Evolutionary conservation across 768 basidiomycete genomes (phyloP).

Genomic region (Leccinum rimulosum): DNA sequence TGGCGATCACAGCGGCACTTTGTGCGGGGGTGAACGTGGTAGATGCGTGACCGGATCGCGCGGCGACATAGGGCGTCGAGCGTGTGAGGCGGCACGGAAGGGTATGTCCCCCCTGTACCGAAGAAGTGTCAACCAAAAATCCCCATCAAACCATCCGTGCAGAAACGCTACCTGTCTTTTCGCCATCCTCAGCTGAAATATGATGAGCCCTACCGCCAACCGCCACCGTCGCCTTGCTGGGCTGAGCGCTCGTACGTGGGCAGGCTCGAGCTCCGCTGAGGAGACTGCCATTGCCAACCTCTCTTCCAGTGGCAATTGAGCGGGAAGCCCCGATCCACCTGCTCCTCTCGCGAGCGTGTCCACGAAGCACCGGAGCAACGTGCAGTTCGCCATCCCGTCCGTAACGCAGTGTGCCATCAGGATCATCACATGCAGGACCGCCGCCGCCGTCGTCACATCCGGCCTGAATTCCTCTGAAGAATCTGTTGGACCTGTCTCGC

Average conservation of each 20-base stretch:
- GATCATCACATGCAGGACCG: constrained; percentile 41
- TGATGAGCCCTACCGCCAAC: constrained; percentile 38
- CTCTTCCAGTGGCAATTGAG: constrained; percentile 31
- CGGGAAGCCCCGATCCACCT: background rate
- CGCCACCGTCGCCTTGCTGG: constrained; percentile 45
- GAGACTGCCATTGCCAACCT: constrained; percentile 42
- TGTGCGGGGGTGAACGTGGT: constrained; percentile 29
- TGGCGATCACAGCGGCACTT: constrained; percentile 32
- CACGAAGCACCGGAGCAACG: constrained; percentile 44
- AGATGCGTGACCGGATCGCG: constrained; percentile 30
- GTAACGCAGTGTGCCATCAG: constrained; percentile 48
- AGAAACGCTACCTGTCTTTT: constrained; percentile 35
- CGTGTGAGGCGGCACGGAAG: constrained; percentile 44
- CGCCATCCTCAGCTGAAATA: constrained; percentile 32
- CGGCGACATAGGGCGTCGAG: constrained; percentile 35
- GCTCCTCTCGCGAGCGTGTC: constrained; percentile 33
- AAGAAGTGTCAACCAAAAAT: background rate
- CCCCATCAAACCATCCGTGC: accelerated
- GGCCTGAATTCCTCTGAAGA: background rate
- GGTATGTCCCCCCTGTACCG: constrained; percentile 56
- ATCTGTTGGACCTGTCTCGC: constrained; percentile 21
- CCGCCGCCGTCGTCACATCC: constrained; percentile 34
- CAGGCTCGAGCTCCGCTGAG: constrained; percentile 38
- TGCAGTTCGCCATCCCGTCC: constrained; percentile 45
- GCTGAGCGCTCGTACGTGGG: constrained; percentile 26